Base-by-base conservation (phyloP, 2,329 filamentous ascomycete species). In the Xylaria sp. region DNA sequence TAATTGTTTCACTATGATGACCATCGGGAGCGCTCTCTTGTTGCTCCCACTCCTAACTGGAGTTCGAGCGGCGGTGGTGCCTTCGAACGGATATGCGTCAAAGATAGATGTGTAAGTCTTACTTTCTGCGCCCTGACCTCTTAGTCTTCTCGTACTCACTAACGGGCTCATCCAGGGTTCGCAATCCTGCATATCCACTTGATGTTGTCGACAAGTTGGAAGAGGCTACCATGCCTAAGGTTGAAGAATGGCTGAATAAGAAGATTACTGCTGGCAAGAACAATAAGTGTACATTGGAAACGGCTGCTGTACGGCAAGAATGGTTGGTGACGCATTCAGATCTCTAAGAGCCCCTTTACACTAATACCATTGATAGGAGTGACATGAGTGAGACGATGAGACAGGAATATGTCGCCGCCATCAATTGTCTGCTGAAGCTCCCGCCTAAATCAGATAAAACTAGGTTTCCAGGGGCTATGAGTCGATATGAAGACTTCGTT, bases 401-500 rank as follows among this genome's bases (percentile, higher is more conserved):
- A 59, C 71, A 77, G 48, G 76, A 77, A 40, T 79, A 79, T 61
- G 68, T 73, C 57, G 73, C 66, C 26, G 76, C 78, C 2, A 74
- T 79, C 3, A 68, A 62, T 11, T 79, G 78, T 56, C 66, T 79
- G 51, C 72, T 72, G 71, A 74, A 75, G 54, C 61, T 73, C 23
- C 76, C 77, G 7, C 72, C 77, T 6, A 75, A 71, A 53, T 67
- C 70, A 0, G 71, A 75, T 13, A 68, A 63, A 13, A 64, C 46
- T 4, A 75, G 65, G 54, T 77, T 76, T 36, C 76, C 76, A 1
- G 78, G 78, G 23, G 77, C 76, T 13, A 56, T 73, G 42, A 76
- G 70, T 51, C 75, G 78, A 28, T 79, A 70, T 26, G 78, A 79
- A 38, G 78, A 79, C 49, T 79, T 79, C 46, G 73, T 77, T 10